Evolutionary conservation across 441 rosid genomes (phyloP).

Genomic region (Eruca vesicaria): DNA sequence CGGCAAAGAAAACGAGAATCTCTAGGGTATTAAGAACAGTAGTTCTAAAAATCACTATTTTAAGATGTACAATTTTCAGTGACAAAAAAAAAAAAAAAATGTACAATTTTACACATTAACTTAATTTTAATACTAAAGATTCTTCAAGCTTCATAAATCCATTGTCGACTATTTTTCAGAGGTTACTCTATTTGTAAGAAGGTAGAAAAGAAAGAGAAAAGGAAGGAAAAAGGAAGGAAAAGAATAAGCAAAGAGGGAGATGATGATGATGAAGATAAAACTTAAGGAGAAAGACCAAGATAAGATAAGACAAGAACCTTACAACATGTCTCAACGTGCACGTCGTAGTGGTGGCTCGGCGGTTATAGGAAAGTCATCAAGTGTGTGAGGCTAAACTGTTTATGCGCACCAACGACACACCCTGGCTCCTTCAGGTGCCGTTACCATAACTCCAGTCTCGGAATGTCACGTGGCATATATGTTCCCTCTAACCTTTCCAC

Average conservation of each 20-base stretch:
- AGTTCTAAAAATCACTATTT: too few relatives aligned
- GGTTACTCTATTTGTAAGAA: constrained; percentile 15
- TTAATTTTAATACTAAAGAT: too few relatives aligned
- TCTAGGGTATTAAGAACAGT: too few relatives aligned
- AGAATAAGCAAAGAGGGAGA: constrained; percentile 20
- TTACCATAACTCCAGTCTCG: constrained; percentile 35
- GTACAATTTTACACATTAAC: too few relatives aligned
- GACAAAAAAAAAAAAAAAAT: too few relatives aligned
- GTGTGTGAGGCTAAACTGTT: constrained; percentile 38
- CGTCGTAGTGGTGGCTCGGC: constrained; percentile 6
- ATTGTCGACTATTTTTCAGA: constrained; percentile 20
- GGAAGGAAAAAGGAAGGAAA: constrained; percentile 19
- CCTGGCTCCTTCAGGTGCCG: constrained; percentile 59
- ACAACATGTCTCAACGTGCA: constrained; percentile 33
- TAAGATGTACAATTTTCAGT: too few relatives aligned
- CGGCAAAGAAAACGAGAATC: too few relatives aligned
- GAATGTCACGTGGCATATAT: constrained; percentile 33
- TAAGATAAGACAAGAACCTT: constrained; percentile 31
- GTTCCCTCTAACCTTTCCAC: constrained; percentile 35
- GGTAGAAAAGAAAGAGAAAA: constrained; percentile 7
- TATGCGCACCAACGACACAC: constrained; percentile 56
- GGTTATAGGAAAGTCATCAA: constrained; percentile 23
- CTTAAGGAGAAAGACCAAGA: constrained; percentile 14
- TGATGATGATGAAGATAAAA: constrained; percentile 16
- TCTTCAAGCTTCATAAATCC: too few relatives aligned